These are phyloP conservation scores for Wickerhamiella dianesei DNA, from an alignment of 805 yeast species.

Conservation along the genomic window DNA sequence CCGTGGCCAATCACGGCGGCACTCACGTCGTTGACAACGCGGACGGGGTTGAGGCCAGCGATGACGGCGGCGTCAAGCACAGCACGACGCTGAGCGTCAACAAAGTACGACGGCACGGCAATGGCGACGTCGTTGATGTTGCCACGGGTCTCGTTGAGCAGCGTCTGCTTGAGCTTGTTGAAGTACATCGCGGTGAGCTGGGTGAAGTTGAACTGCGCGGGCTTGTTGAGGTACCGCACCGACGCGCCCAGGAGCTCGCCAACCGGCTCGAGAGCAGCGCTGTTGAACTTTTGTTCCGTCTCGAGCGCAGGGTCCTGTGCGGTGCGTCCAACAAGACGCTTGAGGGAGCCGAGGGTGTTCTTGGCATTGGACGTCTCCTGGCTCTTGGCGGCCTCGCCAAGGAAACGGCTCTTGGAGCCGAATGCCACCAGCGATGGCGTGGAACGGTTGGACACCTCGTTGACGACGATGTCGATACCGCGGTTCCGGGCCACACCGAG, in stretches of 20 bases:
- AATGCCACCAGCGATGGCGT: slow-evolving; percentile 91
- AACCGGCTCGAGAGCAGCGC: slow-evolving; percentile 56
- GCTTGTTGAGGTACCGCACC: slow-evolving; percentile 72
- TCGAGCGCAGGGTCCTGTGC: slow-evolving; percentile 63
- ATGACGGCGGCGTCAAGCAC: slow-evolving; percentile 87
- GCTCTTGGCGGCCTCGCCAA: slow-evolving; percentile 92
- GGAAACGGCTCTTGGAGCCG: slow-evolving; percentile 73
- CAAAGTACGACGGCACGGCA: slow-evolving; percentile 95
- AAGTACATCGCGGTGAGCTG: slow-evolving; percentile 93
- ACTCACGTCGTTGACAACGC: slow-evolving; percentile 92
- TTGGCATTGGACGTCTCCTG: slow-evolving; percentile 94
- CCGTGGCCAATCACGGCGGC: slow-evolving; percentile 99
- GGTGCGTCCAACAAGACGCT: slow-evolving; percentile 78
- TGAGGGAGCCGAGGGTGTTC: slow-evolving; percentile 89
- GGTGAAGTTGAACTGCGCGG: slow-evolving; percentile 65
- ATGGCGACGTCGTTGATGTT: slow-evolving; percentile 77
- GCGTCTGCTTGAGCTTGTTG: slow-evolving; percentile 72
- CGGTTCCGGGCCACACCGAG: slow-evolving; percentile 91
- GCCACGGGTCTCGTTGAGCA: slow-evolving; percentile 69
- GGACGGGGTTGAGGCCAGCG: slow-evolving; percentile 96
- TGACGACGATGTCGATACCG: slow-evolving; percentile 96
- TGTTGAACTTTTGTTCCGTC: slow-evolving; percentile 59
- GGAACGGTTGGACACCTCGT: slow-evolving; percentile 95
- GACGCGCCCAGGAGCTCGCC: slow-evolving; percentile 69
- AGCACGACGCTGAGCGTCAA: slow-evolving; percentile 93